Base-by-base conservation (phyloP, 441 rosid species). In the Pelargonium hybrid region DNA sequence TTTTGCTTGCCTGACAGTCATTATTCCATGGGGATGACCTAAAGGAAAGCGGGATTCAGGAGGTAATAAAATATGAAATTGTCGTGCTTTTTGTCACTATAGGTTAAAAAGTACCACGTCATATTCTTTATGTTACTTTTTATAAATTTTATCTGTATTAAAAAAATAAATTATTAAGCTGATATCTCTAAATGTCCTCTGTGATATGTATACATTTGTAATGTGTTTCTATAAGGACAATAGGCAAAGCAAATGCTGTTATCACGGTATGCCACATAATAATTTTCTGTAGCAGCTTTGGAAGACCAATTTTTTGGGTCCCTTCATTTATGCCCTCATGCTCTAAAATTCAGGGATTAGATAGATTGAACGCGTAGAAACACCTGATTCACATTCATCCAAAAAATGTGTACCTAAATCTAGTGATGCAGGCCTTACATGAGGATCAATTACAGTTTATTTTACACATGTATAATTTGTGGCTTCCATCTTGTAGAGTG, bases 1-100 rank as follows among this genome's bases (percentile, higher is more conserved):
- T 74, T 82, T 71, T 76, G 31, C 71, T 78, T 73, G 76, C 68
- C 31, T 82, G 78, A 63, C 89, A 91, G 98, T 85, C 95, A 48
- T 73, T 93, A 75, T 84, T 82, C 77, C 87, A 80, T 74, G 89
- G 95, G 77, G 94, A 88, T 84, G 92, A 84, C 82, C 80, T 89
- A 76, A 89, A 87, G 84, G 87, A 86, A 78, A 88, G 82, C 79
- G 95, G 84, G 71, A 93, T 91, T 79, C 82, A 84, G 73, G 97
- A 91, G 97, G 97, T 91, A 89, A 76, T 54, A 76, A 18, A 70
- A 74, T 70, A 66, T 65, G 14, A 26, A 31, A 52, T 50, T 56
- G 45, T 68, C 11, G 37, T 62, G 66, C 14, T 25, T 23, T 39
- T 7, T 62, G 15, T 62, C 66, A 62, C n/a, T 56, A 10, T 62